Percentiles rank a stretch among this genome's conserved stretches.
phyloP scores from a whole-genome alignment of 2,329 filamentous ascomycete genomes.

The Coleophoma cylindrospora region DNA sequence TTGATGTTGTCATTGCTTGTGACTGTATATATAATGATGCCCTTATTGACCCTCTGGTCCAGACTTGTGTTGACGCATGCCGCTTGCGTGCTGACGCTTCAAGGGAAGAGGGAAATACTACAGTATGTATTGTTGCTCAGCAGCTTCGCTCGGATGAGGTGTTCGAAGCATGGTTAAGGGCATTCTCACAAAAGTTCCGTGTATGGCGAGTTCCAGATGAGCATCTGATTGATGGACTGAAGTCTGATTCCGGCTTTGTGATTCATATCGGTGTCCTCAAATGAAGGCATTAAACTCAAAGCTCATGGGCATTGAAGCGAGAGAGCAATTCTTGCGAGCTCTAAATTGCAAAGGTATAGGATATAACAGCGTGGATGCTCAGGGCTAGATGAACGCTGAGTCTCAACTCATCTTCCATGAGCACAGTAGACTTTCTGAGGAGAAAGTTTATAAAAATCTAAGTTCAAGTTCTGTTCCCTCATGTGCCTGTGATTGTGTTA shows the following conservation, averaged over 20 bases:
- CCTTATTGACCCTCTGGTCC: constrained; percentile 75
- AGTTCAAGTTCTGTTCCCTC: too few relatives aligned
- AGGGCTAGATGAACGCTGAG: too few relatives aligned
- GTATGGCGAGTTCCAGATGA: constrained; percentile 73
- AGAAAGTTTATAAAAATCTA: too few relatives aligned
- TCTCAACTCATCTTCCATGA: too few relatives aligned
- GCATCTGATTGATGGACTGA: constrained; percentile 51
- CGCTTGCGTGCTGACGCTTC: constrained; percentile 39
- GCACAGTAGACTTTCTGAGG: too few relatives aligned
- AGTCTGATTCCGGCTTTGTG: constrained; percentile 67
- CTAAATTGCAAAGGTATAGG: too few relatives aligned
- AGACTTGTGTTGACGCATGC: constrained; percentile 74
- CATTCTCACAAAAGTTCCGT: constrained; percentile 61
- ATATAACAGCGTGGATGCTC: too few relatives aligned
- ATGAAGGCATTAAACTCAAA: constrained; percentile 1
- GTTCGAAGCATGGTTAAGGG: constrained; percentile 74
- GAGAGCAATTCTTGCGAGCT: too few relatives aligned
- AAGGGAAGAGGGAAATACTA: constrained; percentile 34
- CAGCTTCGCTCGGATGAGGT: constrained; percentile 83
- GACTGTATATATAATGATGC: constrained; percentile 96
- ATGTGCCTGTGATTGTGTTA: too few relatives aligned
- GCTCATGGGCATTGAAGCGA: too few relatives aligned
- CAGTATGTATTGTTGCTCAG: constrained; percentile 79
- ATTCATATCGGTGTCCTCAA: constrained; percentile 72
- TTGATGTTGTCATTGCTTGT: constrained; percentile 76